A percentile compares a stretch with the other conserved stretches of the same genome.
Evolutionary conservation across 2,329 filamentous ascomycete genomes (phyloP).

Genomic region (Cladorrhinum sp.): DNA sequence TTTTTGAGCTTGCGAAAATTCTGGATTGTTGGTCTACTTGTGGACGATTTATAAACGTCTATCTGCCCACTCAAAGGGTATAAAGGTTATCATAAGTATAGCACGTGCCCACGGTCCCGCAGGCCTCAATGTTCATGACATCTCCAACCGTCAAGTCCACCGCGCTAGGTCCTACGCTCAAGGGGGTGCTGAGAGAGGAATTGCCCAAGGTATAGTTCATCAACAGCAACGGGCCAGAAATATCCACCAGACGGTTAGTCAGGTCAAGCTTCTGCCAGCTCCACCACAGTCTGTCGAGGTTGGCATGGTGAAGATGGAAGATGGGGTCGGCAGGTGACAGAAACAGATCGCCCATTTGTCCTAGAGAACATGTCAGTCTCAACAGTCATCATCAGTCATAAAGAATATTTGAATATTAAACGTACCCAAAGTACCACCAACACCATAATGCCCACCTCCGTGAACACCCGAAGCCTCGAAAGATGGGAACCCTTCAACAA

Average conservation of each 20-base stretch:
- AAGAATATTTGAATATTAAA: not conserved
- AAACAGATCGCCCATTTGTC: constrained; percentile 20
- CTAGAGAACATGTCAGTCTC: not conserved
- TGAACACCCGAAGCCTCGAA: constrained; percentile 32
- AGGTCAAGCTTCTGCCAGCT: constrained; percentile 24
- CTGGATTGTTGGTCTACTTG: no score
- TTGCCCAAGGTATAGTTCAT: constrained; percentile 22
- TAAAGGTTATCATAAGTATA: constrained; percentile 25
- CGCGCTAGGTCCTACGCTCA: constrained; percentile 19
- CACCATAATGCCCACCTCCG: constrained; percentile 22
- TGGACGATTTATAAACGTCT: no score
- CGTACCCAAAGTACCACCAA: constrained; percentile 18
- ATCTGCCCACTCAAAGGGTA: not conserved
- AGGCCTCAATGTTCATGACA: constrained; percentile 23
- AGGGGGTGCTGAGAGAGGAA: constrained; percentile 16
- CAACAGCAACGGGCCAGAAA: constrained; percentile 19
- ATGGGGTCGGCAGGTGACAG: constrained; percentile 26
- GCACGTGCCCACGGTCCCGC: constrained; percentile 19
- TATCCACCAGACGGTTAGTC: constrained; percentile 12
- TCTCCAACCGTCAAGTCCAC: constrained; percentile 17
- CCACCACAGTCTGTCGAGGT: constrained; percentile 26
- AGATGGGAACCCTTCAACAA: constrained; percentile 28
- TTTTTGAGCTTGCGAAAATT: no score
- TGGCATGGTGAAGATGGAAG: constrained; percentile 26
- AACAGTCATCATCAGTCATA: not conserved